Evolutionary conservation across 306 rosid genomes (phyloP).

Genomic region (Prunus mume): DNA sequence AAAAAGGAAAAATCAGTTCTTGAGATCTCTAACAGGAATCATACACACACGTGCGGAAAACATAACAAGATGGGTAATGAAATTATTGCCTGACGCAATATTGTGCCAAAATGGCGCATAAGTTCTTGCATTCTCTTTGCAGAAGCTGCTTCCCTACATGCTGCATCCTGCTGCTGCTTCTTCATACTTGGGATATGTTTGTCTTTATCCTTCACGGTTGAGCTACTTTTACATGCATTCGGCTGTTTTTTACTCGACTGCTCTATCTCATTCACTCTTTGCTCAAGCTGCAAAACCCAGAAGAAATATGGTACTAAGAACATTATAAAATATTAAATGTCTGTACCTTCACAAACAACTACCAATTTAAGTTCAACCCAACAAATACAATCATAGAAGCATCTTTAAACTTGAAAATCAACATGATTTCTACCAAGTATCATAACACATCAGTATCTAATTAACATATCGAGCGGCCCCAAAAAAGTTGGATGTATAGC

Average conservation of each 20-base stretch:
- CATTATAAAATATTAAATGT: neutral
- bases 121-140: slow-evolving; percentile 92
- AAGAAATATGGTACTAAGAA: slow-evolving; percentile 1
- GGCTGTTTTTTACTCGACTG: slow-evolving; percentile 46
- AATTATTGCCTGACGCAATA: slow-evolving; percentile 68
- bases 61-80: slow-evolving; percentile 8
- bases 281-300: slow-evolving; percentile 59
- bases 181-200: slow-evolving; percentile 65
- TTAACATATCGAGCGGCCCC: neutral
- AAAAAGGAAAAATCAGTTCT: neutral
- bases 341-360: slow-evolving; percentile 1
- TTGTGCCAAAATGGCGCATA: slow-evolving; percentile 80
- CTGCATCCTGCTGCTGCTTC: slow-evolving; percentile 76
- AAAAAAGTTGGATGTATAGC: neutral
- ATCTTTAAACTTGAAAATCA: neutral
- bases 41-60: neutral
- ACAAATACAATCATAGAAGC: neutral
- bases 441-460: neutral
- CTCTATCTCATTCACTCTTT: slow-evolving; percentile 58
- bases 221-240: slow-evolving; percentile 47
- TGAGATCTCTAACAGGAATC: slow-evolving; percentile 1
- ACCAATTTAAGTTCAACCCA: neutral
- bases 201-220: slow-evolving; percentile 57
- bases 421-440: neutral
- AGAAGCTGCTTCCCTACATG: slow-evolving; percentile 75